Conservation (phyloP, 371 early-diverging fungal genomes). For the Syncephalastrum contaminatum region DNA sequence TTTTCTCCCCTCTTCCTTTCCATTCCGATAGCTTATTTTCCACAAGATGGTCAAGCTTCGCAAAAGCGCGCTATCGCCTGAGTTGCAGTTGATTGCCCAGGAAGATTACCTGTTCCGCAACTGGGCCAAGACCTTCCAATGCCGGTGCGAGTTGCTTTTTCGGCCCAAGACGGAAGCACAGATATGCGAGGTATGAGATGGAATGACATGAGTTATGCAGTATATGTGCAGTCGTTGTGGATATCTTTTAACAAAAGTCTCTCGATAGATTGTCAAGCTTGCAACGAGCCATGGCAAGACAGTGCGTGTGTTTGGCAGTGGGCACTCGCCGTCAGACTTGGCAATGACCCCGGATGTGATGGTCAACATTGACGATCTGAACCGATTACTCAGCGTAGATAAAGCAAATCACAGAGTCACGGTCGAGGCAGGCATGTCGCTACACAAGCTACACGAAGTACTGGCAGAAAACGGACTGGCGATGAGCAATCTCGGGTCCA, state of each 20-base stretch:
- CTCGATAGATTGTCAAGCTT: constrained; percentile 56
- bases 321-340: constrained; percentile 84
- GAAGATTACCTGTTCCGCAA: constrained; percentile 53
- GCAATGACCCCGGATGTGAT: constrained; percentile 70
- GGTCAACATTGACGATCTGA: constrained; percentile 70
- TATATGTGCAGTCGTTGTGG: neutral
- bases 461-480: constrained; percentile 66
- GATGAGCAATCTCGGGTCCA: constrained; percentile 76
- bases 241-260: too few relatives aligned
- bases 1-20: too few relatives aligned
- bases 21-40: too few relatives aligned
- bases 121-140: constrained; percentile 76
- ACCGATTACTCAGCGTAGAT: constrained; percentile 57
- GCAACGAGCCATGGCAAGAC: constrained; percentile 44
- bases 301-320: constrained; percentile 73
- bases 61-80: constrained; percentile 6
- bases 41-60: constrained; percentile 9
- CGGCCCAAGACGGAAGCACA: constrained; percentile 65
- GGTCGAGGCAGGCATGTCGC: constrained; percentile 73
- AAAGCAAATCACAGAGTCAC: constrained; percentile 46
- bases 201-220: too few relatives aligned
- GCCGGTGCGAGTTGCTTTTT: constrained; percentile 61
- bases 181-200: constrained; percentile 51
- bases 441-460: constrained; percentile 61
- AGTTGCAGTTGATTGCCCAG: constrained; percentile 24